Base-by-base conservation (phyloP, 495 filamentous ascomycete genomes). In the Penicillium atrosanguineum region DNA sequence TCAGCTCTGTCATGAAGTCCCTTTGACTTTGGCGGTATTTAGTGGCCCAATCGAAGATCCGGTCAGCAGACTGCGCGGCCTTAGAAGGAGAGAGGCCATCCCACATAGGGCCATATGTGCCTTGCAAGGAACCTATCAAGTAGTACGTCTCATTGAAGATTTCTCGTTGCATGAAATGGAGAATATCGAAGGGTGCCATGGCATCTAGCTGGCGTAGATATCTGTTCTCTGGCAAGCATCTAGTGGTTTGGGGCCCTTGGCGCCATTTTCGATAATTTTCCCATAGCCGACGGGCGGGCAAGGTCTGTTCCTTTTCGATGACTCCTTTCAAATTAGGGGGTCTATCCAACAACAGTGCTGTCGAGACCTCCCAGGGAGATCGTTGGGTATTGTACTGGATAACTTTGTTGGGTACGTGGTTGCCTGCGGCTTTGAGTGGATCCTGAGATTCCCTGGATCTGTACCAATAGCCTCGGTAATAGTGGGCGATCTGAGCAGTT, bases 171-270 rank as follows among this genome's bases (percentile, higher is more conserved):
- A 28, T 15, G 4, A 50, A 5, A 4, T 46, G 16, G 0, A 52
- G 29, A 12, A 64, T 20, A 0, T 56, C 29, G 14, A 72, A 63
- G 15, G 63, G 60, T 14, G 64, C 60, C 20, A 63, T 52, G 28
- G 66, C 56, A 60, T 72, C 68, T 9, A 72, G 57, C 38, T 70
- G 68, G 14, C 59, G 64, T 65, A 62, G 69, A 48, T 59, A 48
- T 19, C 57, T 61, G 56, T 61, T 28, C 11, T 60, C 20, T 26
- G 57, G 18, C 14, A 55, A 26, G 26, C 51, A 57, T 34, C 50
- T 46, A 19, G 56, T 21, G 1, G 43, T 40, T 14, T 38, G 48
- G 11, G 28, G 37, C 8, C 44, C 55, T 28, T 31, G 52, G 55
- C 55, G 56, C 41, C 21, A 48, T 1, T 25, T 20, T 21, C 42